phyloP scores from a whole-genome alignment of 805 yeast species.

The Wickerhamomyces strasburgensis region DNA sequence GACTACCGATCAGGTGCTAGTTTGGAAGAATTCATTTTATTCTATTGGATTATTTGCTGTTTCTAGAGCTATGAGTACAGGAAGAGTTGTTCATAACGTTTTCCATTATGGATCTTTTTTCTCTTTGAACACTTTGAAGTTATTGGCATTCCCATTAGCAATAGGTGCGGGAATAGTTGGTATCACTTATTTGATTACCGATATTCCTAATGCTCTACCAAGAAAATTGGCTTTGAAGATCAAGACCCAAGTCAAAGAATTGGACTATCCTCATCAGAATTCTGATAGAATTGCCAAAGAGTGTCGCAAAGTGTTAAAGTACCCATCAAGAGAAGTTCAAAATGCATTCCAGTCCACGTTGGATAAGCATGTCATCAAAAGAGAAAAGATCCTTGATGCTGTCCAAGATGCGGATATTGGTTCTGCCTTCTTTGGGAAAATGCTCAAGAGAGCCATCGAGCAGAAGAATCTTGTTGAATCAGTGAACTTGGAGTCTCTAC shows the following conservation, averaged over 20 bases:
- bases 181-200: constrained; percentile 60
- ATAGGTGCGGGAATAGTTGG: constrained; percentile 48
- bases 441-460: constrained; percentile 39
- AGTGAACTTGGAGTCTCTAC: constrained; percentile 36
- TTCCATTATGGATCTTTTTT: constrained; percentile 33
- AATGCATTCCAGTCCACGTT: constrained; percentile 60
- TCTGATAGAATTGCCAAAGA: constrained; percentile 77
- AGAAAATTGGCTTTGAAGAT: constrained; percentile 74
- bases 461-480: constrained; percentile 38
- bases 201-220: constrained; percentile 87
- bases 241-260: constrained; percentile 50
- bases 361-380: constrained; percentile 54
- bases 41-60: constrained; percentile 27
- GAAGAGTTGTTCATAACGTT: constrained; percentile 33
- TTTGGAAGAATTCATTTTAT: constrained; percentile 28
- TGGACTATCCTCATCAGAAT: constrained; percentile 77
- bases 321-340: constrained; percentile 79
- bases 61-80: constrained; percentile 29
- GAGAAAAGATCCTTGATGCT: constrained; percentile 47
- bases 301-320: constrained; percentile 72
- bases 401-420: constrained; percentile 55
- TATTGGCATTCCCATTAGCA: constrained; percentile 49
- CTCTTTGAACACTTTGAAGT: constrained; percentile 33
- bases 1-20: constrained; percentile 21
- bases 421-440: constrained; percentile 46